Conservation (phyloP, 179 eudicot species). For the Dionaea muscipula region DNA sequence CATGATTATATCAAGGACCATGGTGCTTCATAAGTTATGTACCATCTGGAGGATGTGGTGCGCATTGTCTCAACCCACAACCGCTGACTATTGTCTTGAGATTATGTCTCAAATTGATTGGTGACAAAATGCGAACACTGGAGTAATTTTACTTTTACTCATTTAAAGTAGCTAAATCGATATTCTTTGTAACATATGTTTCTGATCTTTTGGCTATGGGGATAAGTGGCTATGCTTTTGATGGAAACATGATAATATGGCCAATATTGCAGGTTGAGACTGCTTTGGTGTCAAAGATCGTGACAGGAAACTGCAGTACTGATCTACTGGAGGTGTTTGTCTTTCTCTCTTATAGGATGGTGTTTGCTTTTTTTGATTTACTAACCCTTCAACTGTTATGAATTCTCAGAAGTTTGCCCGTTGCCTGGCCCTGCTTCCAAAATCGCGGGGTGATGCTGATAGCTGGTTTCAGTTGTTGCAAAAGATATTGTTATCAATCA, state of each 20-base stretch:
- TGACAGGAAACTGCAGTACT: constrained; percentile 46
- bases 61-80: too few species aligned
- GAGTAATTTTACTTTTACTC: too few species aligned
- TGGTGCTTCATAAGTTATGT: background rate
- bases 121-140: too few species aligned
- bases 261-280: constrained; percentile 57
- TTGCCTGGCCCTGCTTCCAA: constrained; percentile 79
- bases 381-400: background rate
- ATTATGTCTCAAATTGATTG: too few species aligned
- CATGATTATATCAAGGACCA: background rate
- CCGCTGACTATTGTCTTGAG: too few species aligned
- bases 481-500: constrained; percentile 49
- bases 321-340: constrained; percentile 41
- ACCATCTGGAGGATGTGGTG: background rate
- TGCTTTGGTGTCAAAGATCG: constrained; percentile 54
- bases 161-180: too few species aligned
- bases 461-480: constrained; percentile 85
- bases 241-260: constrained; percentile 14
- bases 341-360: too few species aligned
- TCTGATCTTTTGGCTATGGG: background rate
- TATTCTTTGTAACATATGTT: too few species aligned
- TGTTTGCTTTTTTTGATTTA: background rate
- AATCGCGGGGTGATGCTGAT: constrained; percentile 68
- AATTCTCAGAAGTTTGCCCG: constrained; percentile 54
- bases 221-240: constrained; percentile 4